phyloP scores from a whole-genome alignment of 2,329 filamentous ascomycete species.

The Waltergamsia citrina region DNA sequence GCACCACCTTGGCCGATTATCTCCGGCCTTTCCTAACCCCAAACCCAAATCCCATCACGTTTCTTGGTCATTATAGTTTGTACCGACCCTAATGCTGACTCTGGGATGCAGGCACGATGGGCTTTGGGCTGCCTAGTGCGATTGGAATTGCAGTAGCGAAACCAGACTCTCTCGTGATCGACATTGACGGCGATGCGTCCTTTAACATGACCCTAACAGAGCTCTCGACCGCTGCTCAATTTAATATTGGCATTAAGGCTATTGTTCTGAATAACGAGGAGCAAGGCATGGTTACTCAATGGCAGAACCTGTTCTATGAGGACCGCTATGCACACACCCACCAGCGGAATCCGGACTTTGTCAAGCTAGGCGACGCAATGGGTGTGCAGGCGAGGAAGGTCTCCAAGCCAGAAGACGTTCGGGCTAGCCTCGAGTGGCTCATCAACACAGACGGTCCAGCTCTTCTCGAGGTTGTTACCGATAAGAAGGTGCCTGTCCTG shows the following conservation, averaged over 20 bases:
- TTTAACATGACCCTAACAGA: constrained; percentile 99
- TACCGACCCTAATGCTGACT: too few species aligned
- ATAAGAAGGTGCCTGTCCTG: constrained; percentile 88
- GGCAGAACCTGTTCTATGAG: constrained; percentile 96
- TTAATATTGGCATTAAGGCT: constrained; percentile 93
- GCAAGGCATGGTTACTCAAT: constrained; percentile 98
- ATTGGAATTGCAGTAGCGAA: constrained; percentile 87
- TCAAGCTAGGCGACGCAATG: constrained; percentile 89
- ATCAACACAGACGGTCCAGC: constrained; percentile 86
- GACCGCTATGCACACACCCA: constrained; percentile 89
- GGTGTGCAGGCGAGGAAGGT: constrained; percentile 66
- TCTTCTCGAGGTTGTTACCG: constrained; percentile 83
- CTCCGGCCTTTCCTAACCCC: background rate
- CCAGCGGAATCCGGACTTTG: constrained; percentile 90
- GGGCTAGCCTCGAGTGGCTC: constrained; percentile 76
- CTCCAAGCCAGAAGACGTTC: constrained; percentile 65
- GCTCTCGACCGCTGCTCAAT: constrained; percentile 85
- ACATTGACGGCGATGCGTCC: constrained; percentile 97
- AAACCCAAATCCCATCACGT: background rate
- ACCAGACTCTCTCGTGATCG: constrained; percentile 75
- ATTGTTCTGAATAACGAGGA: constrained; percentile 95
- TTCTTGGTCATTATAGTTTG: constrained; percentile 1
- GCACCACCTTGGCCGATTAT: constrained; percentile 2
- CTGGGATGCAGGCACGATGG: constrained; percentile 72
- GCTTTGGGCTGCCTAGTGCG: constrained; percentile 85